Conservation (phyloP, 73 alveolate genomes). For the Diophrys appendiculata region DNA sequence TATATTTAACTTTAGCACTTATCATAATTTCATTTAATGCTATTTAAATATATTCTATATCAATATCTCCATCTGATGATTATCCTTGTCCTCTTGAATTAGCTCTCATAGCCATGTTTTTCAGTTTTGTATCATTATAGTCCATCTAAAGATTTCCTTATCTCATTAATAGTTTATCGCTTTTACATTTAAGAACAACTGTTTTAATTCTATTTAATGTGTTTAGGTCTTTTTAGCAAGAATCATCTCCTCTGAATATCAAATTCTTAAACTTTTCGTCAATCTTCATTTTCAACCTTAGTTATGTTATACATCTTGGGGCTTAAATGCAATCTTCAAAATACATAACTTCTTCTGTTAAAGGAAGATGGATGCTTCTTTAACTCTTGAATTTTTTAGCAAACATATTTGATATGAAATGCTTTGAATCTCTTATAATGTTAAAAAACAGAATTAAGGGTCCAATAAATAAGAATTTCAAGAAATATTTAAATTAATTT, state of each 20-base stretch:
- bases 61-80: too few species aligned
- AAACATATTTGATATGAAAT: background rate
- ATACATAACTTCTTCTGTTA: background rate
- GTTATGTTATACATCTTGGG: too few species aligned
- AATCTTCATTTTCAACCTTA: background rate
- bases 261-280: background rate
- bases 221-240: background rate
- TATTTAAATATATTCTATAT: background rate
- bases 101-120: too few species aligned
- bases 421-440: background rate
- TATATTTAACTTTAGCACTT: background rate
- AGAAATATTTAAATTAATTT: too few species aligned
- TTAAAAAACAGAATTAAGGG: background rate
- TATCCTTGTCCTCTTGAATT: too few species aligned
- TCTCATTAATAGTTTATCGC: too few species aligned
- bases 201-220: background rate
- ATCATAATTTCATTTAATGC: background rate
- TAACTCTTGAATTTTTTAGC: too few species aligned
- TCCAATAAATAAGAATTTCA: background rate
- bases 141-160: too few species aligned
- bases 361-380: background rate
- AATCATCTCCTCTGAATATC: background rate
- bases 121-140: too few species aligned
- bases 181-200: background rate
- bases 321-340: background rate